phyloP scores from a whole-genome alignment of 2,329 filamentous ascomycete genomes.

The Colletotrichum magnum region DNA sequence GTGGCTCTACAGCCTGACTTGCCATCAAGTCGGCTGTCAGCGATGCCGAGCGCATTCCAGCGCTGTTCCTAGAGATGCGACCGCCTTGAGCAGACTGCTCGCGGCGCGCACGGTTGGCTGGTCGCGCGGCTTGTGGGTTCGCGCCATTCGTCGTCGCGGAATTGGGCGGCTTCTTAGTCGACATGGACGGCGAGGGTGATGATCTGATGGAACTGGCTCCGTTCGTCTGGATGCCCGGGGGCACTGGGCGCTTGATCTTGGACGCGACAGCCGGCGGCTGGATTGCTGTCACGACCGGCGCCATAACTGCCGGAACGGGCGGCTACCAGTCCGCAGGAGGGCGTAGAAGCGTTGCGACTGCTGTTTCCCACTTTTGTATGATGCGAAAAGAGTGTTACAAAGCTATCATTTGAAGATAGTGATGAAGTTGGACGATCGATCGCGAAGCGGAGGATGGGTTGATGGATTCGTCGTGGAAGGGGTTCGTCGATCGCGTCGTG shows the following conservation, averaged over 20 bases:
- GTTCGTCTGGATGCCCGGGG: slow-evolving; percentile 77
- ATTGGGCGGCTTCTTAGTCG: slow-evolving; percentile 68
- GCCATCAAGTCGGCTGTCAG: slow-evolving; percentile 58
- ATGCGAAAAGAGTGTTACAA: slow-evolving; percentile 20
- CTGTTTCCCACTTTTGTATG: slow-evolving; percentile 18
- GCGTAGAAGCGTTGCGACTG: slow-evolving; percentile 15
- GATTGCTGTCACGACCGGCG: slow-evolving; percentile 66
- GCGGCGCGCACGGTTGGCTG: slow-evolving; percentile 71
- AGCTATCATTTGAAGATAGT: slow-evolving; percentile 28
- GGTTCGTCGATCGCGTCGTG: slow-evolving; percentile 25
- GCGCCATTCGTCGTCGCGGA: slow-evolving; percentile 58
- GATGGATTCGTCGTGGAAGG: slow-evolving; percentile 16
- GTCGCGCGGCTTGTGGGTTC: slow-evolving; percentile 58
- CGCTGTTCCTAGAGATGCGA: slow-evolving; percentile 66
- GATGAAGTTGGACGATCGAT: slow-evolving; percentile 29
- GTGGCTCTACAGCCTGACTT: slow-evolving; percentile 58
- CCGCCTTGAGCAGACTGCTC: slow-evolving; percentile 65
- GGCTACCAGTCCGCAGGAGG: slow-evolving; percentile 31
- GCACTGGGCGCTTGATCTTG: slow-evolving; percentile 79
- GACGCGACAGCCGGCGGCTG: slow-evolving; percentile 58
- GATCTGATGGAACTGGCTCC: slow-evolving; percentile 70
- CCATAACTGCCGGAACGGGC: slow-evolving; percentile 57
- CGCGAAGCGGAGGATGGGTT: slow-evolving; percentile 19
- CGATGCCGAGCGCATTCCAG: slow-evolving; percentile 64
- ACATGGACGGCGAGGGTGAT: slow-evolving; percentile 71